Evolutionary conservation across 306 rosid genomes (phyloP), one percentile per base, ranked within the genome.

Genomic region (Benincasa hispida): DNA sequence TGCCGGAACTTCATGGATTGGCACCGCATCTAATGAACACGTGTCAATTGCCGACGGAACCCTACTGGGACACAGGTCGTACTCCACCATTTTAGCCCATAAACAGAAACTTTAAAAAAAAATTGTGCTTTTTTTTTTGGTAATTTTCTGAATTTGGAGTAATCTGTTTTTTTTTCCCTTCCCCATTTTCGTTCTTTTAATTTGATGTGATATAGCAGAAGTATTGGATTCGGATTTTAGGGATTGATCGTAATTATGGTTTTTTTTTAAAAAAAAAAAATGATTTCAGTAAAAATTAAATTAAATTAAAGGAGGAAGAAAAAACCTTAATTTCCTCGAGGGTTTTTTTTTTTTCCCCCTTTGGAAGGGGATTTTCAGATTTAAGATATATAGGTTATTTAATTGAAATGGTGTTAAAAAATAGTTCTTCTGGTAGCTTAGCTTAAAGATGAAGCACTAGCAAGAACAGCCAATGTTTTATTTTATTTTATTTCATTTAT

Each of bases 11-110:
- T 77, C 93, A 89, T 87, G 95, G 96, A 19, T 81, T 93, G 82
- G 89, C 90, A 21, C 98, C 89, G 81, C 89, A 92, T 85, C 91
- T 94, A 57, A 83, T 94, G 67, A 94, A 90, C 83, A 82, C 98
- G 21, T 85, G 90, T 79, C 97, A 91, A 86, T 82, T 93, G 83
- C 91, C 98, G 4, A 27, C 93, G 45, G 97, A 90, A 15, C 94
- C 88, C 27, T 91, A 85, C 57, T 94, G 98, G 98, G 85, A 88
- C 28, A 76, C 81, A 48, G 88, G 81, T 79, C 92, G 95, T 30
- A 61, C 68, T 50, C 89, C 98, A 51, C 87, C 97, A 39, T 21
- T 94, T 87, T 77, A 87, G 78, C 22, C 7, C 6, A 42, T 34
- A 42, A n/a, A 21, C 15, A 76, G 55, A 4, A 30, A 63, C 4